phyloP scores from a whole-genome alignment of 345 rosid species.

The Brassica incana region DNA sequence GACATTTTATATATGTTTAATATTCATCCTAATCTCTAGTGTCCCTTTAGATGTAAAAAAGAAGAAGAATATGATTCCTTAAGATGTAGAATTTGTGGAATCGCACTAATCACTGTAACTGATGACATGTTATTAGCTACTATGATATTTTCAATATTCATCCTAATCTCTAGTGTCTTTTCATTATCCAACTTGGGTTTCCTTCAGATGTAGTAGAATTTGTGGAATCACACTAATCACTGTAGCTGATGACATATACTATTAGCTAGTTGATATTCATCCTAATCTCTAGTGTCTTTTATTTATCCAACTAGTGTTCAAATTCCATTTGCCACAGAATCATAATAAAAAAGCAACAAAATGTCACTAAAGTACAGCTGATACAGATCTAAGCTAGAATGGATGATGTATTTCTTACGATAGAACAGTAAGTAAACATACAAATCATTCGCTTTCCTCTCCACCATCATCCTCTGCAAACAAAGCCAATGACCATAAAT shows the following conservation, averaged over 20 bases:
- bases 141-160: conserved; percentile 16
- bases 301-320: background rate
- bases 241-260: background rate
- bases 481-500: conserved; percentile 15
- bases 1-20: background rate
- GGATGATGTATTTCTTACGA: background rate
- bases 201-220: background rate
- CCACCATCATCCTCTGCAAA: conserved; percentile 31
- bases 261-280: conserved; percentile 12
- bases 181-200: conserved; percentile 3
- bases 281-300: conserved; percentile 4
- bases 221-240: background rate
- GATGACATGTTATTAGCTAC: background rate
- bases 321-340: background rate
- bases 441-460: conserved; percentile 32
- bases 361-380: conserved; percentile 14
- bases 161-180: conserved; percentile 6
- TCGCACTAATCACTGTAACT: background rate
- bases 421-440: background rate
- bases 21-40: conserved; percentile 11
- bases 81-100: background rate
- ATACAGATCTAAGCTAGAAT: conserved; percentile 4
- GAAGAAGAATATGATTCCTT: background rate
- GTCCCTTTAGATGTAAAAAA: background rate
- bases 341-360: conserved; percentile 9